A percentile compares a stretch with the other conserved stretches of the same genome.
These are phyloP conservation scores for Kluyveromyces wickerhamii DNA, from an alignment of 805 yeast genomes.

Conservation along the genomic window DNA sequence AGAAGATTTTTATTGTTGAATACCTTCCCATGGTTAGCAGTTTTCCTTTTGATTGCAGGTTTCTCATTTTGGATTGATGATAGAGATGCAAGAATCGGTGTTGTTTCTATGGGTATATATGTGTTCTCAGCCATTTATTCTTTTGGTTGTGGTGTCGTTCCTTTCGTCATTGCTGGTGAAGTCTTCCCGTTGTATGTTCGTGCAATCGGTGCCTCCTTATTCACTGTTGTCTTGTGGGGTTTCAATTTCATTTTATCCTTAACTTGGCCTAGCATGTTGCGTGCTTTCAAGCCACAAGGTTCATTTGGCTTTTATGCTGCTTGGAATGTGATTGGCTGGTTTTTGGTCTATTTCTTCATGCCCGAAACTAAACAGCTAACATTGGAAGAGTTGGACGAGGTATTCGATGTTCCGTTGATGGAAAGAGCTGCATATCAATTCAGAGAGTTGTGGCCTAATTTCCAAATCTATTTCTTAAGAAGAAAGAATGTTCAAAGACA, in stretches of 20 bases:
- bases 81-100: conserved; percentile 50
- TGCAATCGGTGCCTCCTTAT: conserved; percentile 73
- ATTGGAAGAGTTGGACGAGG: conserved; percentile 65
- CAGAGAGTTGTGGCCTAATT: conserved; percentile 32
- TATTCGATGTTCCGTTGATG: conserved; percentile 50
- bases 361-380: conserved; percentile 64
- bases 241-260: conserved; percentile 63
- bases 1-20: conserved; percentile 52
- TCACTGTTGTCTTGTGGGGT: conserved; percentile 70
- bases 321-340: conserved; percentile 67
- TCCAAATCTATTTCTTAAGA: conserved; percentile 43
- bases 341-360: conserved; percentile 60
- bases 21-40: conserved; percentile 59
- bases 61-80: conserved; percentile 64
- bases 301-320: conserved; percentile 88
- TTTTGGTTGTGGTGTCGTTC: conserved; percentile 84
- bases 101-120: conserved; percentile 67
- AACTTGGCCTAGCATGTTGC: conserved; percentile 69
- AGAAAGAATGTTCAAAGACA: conserved; percentile 38
- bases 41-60: conserved; percentile 53
- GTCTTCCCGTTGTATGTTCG: conserved; percentile 72
- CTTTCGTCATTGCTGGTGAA: conserved; percentile 84
- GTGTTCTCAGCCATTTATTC: conserved; percentile 67
- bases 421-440: conserved; percentile 47
- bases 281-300: conserved; percentile 67